Conservation (phyloP, 176 grass and related monocot genomes). For the Tuctoria greenei region DNA sequence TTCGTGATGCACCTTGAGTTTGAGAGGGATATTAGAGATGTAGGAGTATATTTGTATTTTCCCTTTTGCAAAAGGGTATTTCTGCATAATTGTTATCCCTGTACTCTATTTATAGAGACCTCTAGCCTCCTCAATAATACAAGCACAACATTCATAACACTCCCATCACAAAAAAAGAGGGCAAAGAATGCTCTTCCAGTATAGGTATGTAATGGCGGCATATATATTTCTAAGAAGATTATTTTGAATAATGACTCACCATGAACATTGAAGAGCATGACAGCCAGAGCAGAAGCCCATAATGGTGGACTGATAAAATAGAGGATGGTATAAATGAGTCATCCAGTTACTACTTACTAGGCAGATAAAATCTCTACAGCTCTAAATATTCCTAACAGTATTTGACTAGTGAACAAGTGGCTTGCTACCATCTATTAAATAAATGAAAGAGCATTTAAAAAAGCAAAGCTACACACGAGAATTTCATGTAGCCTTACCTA, state of each 20-base stretch:
- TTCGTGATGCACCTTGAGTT: too few relatives aligned
- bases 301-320: slow-evolving; percentile 56
- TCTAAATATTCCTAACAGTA: background rate
- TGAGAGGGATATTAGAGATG: too few relatives aligned
- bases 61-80: too few relatives aligned
- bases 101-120: too few relatives aligned
- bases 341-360: background rate
- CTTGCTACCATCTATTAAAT: background rate
- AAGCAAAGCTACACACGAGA: background rate
- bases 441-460: background rate
- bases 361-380: background rate
- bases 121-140: too few relatives aligned
- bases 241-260: slow-evolving; percentile 43
- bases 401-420: background rate
- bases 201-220: background rate
- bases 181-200: background rate
- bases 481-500: slow-evolving; percentile 47
- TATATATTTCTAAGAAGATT: slow-evolving; percentile 12
- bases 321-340: slow-evolving; percentile 24
- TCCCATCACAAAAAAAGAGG: too few relatives aligned
- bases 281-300: slow-evolving; percentile 71
- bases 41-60: too few relatives aligned
- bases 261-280: slow-evolving; percentile 82
- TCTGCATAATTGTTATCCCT: too few relatives aligned
- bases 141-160: too few relatives aligned